phyloP scores from a whole-genome alignment of 495 filamentous ascomycete species.

The Xylaria flabelliformis region DNA sequence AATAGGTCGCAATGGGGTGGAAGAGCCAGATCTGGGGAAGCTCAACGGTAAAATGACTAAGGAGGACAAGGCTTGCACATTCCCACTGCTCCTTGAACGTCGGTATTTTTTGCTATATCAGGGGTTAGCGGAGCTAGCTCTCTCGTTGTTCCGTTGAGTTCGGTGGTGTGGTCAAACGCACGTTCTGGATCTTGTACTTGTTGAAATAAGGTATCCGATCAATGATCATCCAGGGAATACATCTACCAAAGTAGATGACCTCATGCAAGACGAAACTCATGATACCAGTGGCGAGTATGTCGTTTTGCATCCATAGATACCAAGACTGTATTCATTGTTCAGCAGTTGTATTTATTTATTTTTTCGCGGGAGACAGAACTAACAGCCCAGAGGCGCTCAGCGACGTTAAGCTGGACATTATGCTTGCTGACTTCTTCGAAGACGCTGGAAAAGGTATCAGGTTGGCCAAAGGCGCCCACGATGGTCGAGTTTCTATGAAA shows the following conservation, averaged over 20 bases:
- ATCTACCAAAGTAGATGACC: slow-evolving; percentile 89
- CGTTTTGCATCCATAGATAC: slow-evolving; percentile 99
- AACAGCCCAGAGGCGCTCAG: slow-evolving; percentile 88
- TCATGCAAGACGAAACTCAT: slow-evolving; percentile 98
- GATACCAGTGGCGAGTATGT: slow-evolving; percentile 92
- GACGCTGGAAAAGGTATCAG: slow-evolving; percentile 75
- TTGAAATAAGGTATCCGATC: slow-evolving; percentile 85
- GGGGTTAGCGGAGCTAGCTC: slow-evolving; percentile 24
- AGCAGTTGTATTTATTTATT: slow-evolving; percentile 23
- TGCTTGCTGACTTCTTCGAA: slow-evolving; percentile 87
- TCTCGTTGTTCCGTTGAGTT: no score
- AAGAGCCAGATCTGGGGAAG: slow-evolving; percentile 99
- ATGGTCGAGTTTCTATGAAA: slow-evolving; percentile 63
- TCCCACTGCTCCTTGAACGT: slow-evolving; percentile 91
- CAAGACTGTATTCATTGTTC: slow-evolving; percentile 55
- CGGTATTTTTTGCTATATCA: slow-evolving; percentile 79
- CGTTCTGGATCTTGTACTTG: slow-evolving; percentile 92
- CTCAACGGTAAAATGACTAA: slow-evolving; percentile 96
- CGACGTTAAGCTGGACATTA: slow-evolving; percentile 84
- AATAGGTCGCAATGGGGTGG: slow-evolving; percentile 95
- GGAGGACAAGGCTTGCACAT: slow-evolving; percentile 87
- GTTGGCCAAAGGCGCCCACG: slow-evolving; percentile 52
- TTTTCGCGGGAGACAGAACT: slow-evolving; percentile 42
- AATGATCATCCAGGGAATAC: slow-evolving; percentile 92
- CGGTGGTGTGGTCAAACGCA: slow-evolving; percentile 47